These are phyloP conservation scores for Schizonepeta tenuifolia DNA, from an alignment of 257 asterid species.

Conservation along the genomic window DNA sequence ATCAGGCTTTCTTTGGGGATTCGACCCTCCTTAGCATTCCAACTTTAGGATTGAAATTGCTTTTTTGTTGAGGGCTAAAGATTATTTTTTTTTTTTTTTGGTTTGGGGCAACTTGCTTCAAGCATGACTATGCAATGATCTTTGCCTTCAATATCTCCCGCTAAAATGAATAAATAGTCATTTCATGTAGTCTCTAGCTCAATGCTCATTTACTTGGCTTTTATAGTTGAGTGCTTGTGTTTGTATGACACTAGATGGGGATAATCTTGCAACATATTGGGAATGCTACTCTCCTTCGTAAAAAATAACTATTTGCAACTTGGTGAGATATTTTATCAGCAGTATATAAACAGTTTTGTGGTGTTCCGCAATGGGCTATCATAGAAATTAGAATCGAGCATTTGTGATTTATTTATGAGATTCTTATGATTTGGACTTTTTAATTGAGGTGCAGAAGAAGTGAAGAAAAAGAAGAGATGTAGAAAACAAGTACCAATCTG, in stretches of 20 bases:
- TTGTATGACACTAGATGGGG: neutral
- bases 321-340: too few species aligned
- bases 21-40: neutral
- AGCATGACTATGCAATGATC: neutral
- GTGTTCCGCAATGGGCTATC: neutral
- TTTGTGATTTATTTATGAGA: conserved; percentile 16
- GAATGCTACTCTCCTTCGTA: neutral
- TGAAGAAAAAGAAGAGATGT: conserved; percentile 48
- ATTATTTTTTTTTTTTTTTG: neutral
- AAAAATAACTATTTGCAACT: neutral
- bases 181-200: neutral
- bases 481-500: conserved; percentile 52
- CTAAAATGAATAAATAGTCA: neutral
- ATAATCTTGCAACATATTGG: neutral
- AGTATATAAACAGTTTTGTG: too few species aligned
- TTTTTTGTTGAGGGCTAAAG: neutral
- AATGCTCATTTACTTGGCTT: neutral
- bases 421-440: conserved; percentile 22
- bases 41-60: neutral
- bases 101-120: neutral
- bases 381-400: neutral
- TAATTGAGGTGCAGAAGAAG: conserved; percentile 55
- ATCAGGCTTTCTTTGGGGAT: neutral
- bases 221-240: neutral
- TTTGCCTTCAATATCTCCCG: conserved; percentile 7